A percentile compares a stretch with the other conserved stretches of the same genome.
Evolutionary conservation across 176 grass and related monocot genomes (phyloP).

Genomic region (Zizania latifolia): DNA sequence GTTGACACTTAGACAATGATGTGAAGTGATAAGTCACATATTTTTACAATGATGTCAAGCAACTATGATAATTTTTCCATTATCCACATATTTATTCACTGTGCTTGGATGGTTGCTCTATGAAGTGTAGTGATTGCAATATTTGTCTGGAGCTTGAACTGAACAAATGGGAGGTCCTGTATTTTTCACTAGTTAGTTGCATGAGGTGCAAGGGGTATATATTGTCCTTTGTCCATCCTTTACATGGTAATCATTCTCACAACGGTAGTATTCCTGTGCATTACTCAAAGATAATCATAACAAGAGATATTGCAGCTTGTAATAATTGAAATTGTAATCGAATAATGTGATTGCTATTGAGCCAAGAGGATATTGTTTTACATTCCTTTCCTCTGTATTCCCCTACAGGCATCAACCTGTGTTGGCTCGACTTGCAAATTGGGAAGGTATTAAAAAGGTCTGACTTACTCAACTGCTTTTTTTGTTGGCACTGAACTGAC

Average conservation of each 20-base stretch:
- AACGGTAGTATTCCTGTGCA: neutral
- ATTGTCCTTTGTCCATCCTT: neutral
- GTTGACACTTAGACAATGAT: neutral
- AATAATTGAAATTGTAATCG: neutral
- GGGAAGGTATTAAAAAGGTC: constrained; percentile 93
- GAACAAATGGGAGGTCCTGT: neutral
- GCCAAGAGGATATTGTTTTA: neutral
- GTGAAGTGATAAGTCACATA: neutral
- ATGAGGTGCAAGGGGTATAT: constrained; percentile 1
- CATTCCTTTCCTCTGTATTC: constrained; percentile 1
- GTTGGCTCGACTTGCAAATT: constrained; percentile 84
- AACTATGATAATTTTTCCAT: constrained; percentile 14
- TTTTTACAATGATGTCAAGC: neutral
- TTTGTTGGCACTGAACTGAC: neutral
- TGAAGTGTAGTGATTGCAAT: constrained; percentile 11
- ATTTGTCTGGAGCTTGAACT: neutral
- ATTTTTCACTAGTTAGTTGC: constrained; percentile 9
- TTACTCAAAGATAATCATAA: neutral
- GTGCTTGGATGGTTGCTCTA: neutral
- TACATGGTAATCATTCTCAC: neutral
- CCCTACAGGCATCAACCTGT: constrained; percentile 72
- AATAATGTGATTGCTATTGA: constrained; percentile 1
- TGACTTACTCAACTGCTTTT: constrained; percentile 11
- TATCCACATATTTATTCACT: neutral
- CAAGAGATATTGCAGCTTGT: neutral